Percentiles rank a stretch among this genome's conserved stretches.
Evolutionary conservation across 2,329 filamentous ascomycete species (phyloP).

Genomic region (Byssothecium circinans): DNA sequence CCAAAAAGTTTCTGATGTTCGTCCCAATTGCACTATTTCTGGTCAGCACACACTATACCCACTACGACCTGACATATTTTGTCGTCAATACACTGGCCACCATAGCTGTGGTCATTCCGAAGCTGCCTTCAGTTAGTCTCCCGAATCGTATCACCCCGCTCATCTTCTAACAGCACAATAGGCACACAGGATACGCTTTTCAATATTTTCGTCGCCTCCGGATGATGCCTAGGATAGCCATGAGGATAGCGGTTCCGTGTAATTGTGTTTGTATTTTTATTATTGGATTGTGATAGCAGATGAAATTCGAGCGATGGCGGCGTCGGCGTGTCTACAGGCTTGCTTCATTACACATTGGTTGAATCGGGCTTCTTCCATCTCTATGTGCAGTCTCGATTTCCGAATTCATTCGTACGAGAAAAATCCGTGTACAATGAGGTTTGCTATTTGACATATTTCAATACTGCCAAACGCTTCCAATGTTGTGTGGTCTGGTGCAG

Average conservation of each 20-base stretch:
- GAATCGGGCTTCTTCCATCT: slow-evolving; percentile 5
- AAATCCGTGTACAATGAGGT: no score
- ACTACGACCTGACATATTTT: slow-evolving; percentile 96
- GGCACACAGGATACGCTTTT: slow-evolving; percentile 45
- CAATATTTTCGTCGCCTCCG: slow-evolving; percentile 43
- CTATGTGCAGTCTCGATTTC: neutral
- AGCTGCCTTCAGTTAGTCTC: slow-evolving; percentile 83
- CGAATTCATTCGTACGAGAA: no score
- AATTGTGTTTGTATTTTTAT: slow-evolving; percentile 42
- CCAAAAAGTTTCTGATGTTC: slow-evolving; percentile 95
- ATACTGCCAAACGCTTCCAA: no score
- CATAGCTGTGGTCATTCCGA: slow-evolving; percentile 90
- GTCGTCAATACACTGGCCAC: slow-evolving; percentile 95
- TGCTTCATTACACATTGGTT: slow-evolving; percentile 17
- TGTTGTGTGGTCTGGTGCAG: no score
- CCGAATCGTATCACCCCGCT: neutral
- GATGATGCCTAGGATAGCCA: slow-evolving; percentile 31
- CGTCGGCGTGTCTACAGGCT: no score
- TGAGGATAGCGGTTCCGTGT: slow-evolving; percentile 16
- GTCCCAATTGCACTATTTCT: slow-evolving; percentile 94
- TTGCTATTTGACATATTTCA: no score
- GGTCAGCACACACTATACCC: slow-evolving; percentile 96
- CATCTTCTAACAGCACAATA: slow-evolving; percentile 18
- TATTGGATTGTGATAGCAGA: slow-evolving; percentile 23
- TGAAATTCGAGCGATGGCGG: slow-evolving; percentile 24